Conservation (phyloP, 495 filamentous ascomycete species). For the Penicillium roqueforti region DNA sequence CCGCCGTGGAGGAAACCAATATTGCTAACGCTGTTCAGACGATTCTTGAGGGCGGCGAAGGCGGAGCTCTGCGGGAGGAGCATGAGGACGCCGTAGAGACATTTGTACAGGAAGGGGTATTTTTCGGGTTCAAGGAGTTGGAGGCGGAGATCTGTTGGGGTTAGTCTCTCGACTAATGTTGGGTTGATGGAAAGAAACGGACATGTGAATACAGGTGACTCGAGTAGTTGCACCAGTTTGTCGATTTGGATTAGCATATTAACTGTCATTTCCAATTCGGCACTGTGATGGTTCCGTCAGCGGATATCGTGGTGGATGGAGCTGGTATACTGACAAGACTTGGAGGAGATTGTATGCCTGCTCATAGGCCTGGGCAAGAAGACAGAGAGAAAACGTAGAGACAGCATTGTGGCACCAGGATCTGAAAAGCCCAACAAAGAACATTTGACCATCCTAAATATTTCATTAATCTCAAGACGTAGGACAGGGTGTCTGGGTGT, state of each 20-base stretch:
- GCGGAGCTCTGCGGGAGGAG: conserved; percentile 95
- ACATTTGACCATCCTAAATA: conserved; percentile 78
- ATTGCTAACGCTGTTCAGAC: conserved; percentile 91
- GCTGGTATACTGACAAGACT: conserved; percentile 66
- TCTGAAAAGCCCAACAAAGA: conserved; percentile 90
- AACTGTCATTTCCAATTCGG: conserved; percentile 97
- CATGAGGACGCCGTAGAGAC: conserved; percentile 96
- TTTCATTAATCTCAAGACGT: conserved; percentile 10
- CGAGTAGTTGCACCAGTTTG: conserved; percentile 94
- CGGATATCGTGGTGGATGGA: background rate
- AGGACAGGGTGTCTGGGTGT: background rate
- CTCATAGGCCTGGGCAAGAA: conserved; percentile 97
- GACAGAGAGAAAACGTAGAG: conserved; percentile 91
- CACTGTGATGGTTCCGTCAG: conserved; percentile 54
- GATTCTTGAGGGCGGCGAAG: conserved; percentile 95
- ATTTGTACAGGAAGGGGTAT: conserved; percentile 96
- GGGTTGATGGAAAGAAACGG: conserved; percentile 15
- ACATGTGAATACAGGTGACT: conserved; percentile 98
- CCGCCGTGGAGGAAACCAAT: conserved; percentile 91
- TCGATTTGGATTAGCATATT: conserved; percentile 99
- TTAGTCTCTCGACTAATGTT: conserved; percentile 5
- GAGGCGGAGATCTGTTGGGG: conserved; percentile 71
- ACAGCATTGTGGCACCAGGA: conserved; percentile 99
- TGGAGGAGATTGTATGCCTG: conserved; percentile 95
- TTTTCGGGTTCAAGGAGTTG: conserved; percentile 98